A percentile compares a stretch with the other conserved stretches of the same genome.
Evolutionary conservation across 139 green algal species (phyloP).

Genomic region (Ettlia oleoabundans): DNA sequence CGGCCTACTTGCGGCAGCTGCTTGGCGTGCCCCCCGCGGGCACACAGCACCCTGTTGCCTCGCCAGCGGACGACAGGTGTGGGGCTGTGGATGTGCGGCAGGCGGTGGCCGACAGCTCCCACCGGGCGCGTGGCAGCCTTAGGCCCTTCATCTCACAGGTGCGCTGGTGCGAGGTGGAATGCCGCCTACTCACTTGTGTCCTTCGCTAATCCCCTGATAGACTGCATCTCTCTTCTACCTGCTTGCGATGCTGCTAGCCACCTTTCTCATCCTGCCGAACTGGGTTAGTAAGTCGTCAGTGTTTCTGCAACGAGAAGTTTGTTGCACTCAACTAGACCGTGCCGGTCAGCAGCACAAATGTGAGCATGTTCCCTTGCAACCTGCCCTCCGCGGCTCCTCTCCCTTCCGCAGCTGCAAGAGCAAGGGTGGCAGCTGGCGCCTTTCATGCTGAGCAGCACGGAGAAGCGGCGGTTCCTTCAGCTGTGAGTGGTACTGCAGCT

Average conservation of each 20-base stretch:
- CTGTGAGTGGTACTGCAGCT: no score
- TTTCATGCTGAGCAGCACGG: slow-evolving; percentile 69
- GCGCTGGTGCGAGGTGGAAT: neutral
- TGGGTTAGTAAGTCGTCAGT: no score
- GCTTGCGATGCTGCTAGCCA: no score
- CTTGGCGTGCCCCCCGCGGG: slow-evolving; percentile 3
- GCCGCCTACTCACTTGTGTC: neutral
- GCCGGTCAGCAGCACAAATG: no score
- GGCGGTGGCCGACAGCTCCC: neutral
- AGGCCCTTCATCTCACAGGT: slow-evolving; percentile 27
- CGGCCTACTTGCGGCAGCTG: slow-evolving; percentile 61
- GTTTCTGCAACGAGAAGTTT: no score
- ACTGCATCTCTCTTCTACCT: slow-evolving; percentile 1
- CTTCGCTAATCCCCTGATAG: slow-evolving; percentile 10
- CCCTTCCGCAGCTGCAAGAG: slow-evolving; percentile 39
- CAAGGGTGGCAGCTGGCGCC: slow-evolving; percentile 55
- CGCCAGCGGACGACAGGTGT: neutral
- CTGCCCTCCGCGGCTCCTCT: no score
- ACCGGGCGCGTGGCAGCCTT: slow-evolving; percentile 6
- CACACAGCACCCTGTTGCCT: neutral
- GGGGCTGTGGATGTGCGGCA: neutral
- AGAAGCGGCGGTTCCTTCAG: slow-evolving; percentile 56
- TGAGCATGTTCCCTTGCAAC: no score
- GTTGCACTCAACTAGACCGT: no score
- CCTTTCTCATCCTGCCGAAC: no score